Percentiles rank a stretch among this genome's conserved stretches.
These are phyloP conservation scores for Stemphylium beticola DNA, from an alignment of 2,329 filamentous ascomycete genomes.

Conservation along the genomic window DNA sequence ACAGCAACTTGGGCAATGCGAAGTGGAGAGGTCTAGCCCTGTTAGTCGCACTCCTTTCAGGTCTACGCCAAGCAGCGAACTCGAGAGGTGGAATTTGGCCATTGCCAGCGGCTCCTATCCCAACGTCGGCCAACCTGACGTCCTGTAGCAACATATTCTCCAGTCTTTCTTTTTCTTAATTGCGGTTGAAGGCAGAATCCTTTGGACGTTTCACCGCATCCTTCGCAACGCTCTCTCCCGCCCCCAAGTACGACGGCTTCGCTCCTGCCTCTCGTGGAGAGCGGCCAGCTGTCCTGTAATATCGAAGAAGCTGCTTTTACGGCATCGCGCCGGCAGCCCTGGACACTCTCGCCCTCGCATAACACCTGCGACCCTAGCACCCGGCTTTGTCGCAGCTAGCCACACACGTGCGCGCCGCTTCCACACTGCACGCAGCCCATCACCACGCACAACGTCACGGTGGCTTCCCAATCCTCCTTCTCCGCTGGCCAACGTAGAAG, in stretches of 20 bases:
- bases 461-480: conserved; percentile 49
- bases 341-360: conserved; percentile 11
- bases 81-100: conserved; percentile 27
- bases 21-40: conserved; percentile 6
- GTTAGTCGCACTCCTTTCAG: conserved; percentile 22
- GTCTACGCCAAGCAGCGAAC: conserved; percentile 28
- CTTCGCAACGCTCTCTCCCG: conserved; percentile 22
- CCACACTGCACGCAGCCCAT: conserved; percentile 34
- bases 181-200: conserved; percentile 15
- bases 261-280: conserved; percentile 17
- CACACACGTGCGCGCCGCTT: conserved; percentile 27
- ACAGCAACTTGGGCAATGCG: not conserved
- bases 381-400: conserved; percentile 23
- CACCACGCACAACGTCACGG: conserved; percentile 39
- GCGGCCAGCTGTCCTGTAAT: conserved; percentile 38
- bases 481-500: conserved; percentile 50
- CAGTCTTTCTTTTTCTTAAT: conserved; percentile 13
- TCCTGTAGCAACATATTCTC: conserved; percentile 16
- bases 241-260: conserved; percentile 29
- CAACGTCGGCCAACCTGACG: conserved; percentile 16
- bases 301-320: conserved; percentile 27
- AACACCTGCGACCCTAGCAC: conserved; percentile 18
- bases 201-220: conserved; percentile 30
- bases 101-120: conserved; percentile 32
- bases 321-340: conserved; percentile 24